Conservation (phyloP, 129 eudicot species). For the Helianthus tuberosus region DNA sequence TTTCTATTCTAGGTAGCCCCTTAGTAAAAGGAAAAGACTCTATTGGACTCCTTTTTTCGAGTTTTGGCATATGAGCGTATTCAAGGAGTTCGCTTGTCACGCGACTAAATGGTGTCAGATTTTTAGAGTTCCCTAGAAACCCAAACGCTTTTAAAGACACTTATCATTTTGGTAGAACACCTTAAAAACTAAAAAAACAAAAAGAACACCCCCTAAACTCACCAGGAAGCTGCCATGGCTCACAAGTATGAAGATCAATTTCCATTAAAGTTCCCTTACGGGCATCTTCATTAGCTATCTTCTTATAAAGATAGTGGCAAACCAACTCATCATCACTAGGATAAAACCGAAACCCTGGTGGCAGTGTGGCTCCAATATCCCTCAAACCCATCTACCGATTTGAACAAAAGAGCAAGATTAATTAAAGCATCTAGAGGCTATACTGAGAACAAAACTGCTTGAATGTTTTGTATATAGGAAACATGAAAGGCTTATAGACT, state of each 20-base stretch:
- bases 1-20: too few species aligned
- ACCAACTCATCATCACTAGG: conserved; percentile 95
- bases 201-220: background rate
- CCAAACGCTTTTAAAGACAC: too few species aligned
- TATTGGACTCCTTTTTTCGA: too few species aligned
- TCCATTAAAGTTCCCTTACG: conserved; percentile 67
- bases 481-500: conserved; percentile 18
- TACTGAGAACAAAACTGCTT: background rate
- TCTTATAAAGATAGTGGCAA: conserved; percentile 84
- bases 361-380: conserved; percentile 86
- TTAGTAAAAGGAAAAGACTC: too few species aligned
- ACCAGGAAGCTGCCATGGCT: conserved; percentile 99
- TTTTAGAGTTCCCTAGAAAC: too few species aligned
- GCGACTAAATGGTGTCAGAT: too few species aligned
- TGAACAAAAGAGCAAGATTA: background rate
- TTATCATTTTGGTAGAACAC: too few species aligned
- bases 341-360: conserved; percentile 91
- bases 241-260: conserved; percentile 91
- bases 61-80: too few species aligned
- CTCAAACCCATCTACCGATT: conserved; percentile 61
- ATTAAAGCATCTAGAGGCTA: conserved; percentile 6
- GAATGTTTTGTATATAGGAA: background rate
- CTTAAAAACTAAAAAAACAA: background rate
- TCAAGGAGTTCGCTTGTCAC: too few species aligned
- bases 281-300: conserved; percentile 71